These are phyloP conservation scores for Blastomyces gilchristii DNA, from an alignment of 2,329 filamentous ascomycete genomes.

Conservation along the genomic window DNA sequence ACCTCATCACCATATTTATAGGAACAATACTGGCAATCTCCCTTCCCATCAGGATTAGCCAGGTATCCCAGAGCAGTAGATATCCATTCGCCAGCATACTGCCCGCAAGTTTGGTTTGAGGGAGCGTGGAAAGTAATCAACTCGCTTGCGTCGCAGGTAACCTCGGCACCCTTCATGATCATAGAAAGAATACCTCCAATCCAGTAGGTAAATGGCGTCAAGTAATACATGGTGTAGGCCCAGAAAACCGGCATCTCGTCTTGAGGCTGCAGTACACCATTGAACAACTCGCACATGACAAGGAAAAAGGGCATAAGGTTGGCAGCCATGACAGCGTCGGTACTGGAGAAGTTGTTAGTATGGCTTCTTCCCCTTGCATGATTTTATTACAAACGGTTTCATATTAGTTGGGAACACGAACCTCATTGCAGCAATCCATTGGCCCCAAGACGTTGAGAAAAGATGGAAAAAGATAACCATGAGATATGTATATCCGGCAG, in stretches of 20 bases:
- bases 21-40: slow-evolving; percentile 67
- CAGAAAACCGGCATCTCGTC: slow-evolving; percentile 69
- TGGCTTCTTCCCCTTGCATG: background rate
- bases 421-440: slow-evolving; percentile 64
- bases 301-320: slow-evolving; percentile 75
- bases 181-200: slow-evolving; percentile 71
- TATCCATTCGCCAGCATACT: slow-evolving; percentile 66
- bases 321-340: slow-evolving; percentile 58
- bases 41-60: slow-evolving; percentile 49
- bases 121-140: slow-evolving; percentile 60
- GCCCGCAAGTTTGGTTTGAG: slow-evolving; percentile 54
- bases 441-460: slow-evolving; percentile 61
- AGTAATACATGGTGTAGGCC: slow-evolving; percentile 68
- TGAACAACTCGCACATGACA: slow-evolving; percentile 76
- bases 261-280: slow-evolving; percentile 71
- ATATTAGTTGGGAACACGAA: slow-evolving; percentile 36
- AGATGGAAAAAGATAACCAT: slow-evolving; percentile 65
- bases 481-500: slow-evolving; percentile 59
- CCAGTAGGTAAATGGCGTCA: slow-evolving; percentile 76
- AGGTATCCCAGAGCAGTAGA: slow-evolving; percentile 57
- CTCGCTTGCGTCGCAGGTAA: slow-evolving; percentile 54
- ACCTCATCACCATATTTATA: slow-evolving; percentile 42
- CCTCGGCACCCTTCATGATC: slow-evolving; percentile 55
- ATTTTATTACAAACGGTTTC: background rate
- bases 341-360: slow-evolving; percentile 14